A percentile compares a stretch with the other conserved stretches of the same genome.
These are phyloP conservation scores for Pyricularia sp. DNA, from an alignment of 2,329 filamentous ascomycete species.

Conservation along the genomic window DNA sequence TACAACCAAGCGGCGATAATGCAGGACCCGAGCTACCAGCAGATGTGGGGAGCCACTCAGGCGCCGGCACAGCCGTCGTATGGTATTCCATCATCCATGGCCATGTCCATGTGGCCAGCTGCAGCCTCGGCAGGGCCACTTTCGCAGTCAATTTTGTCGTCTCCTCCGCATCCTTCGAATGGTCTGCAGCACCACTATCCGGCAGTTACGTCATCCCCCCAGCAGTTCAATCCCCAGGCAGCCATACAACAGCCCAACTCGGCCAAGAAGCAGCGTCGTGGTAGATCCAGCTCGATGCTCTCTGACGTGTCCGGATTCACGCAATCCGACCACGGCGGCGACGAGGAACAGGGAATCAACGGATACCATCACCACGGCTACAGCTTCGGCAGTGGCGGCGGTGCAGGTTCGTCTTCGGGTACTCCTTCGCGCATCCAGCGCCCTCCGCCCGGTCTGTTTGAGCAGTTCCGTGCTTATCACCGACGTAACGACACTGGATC, in stretches of 20 bases:
- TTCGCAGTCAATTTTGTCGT: constrained; percentile 19
- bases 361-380: constrained; percentile 11
- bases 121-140: constrained; percentile 22
- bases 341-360: constrained; percentile 22
- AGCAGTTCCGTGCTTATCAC: constrained; percentile 5
- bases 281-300: constrained; percentile 57
- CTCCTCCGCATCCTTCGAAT: constrained; percentile 5
- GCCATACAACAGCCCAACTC: background rate
- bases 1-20: background rate
- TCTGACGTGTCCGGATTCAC: constrained; percentile 60
- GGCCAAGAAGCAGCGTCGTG: constrained; percentile 30
- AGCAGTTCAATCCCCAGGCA: background rate
- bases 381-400: constrained; percentile 13
- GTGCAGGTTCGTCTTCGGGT: constrained; percentile 1
- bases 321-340: constrained; percentile 44
- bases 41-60: constrained; percentile 21
- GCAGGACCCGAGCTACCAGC: constrained; percentile 10
- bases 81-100: background rate
- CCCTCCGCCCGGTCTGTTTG: constrained; percentile 4
- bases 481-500: constrained; percentile 8
- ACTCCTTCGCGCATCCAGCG: background rate
- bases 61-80: constrained; percentile 8
- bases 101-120: constrained; percentile 24
- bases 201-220: background rate
- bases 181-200: background rate